Percentiles rank a stretch among this genome's conserved stretches.
Evolutionary conservation across 352 stramenopile species (phyloP).

Genomic region (Globisporangium irregulare): DNA sequence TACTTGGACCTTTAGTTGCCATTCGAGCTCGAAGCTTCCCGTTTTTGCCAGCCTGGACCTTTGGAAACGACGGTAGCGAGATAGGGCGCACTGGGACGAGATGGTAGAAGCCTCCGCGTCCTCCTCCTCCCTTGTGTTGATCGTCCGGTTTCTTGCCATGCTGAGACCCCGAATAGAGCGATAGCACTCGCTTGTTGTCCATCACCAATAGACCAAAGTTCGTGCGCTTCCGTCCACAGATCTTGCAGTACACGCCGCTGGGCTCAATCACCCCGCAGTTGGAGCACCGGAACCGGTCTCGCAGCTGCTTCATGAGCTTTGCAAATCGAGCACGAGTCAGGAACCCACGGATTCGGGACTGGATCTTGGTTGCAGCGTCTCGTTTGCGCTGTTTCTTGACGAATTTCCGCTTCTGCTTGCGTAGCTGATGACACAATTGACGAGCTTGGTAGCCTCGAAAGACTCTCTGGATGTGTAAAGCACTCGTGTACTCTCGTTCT

Average conservation of each 20-base stretch:
- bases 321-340: conserved; percentile 21
- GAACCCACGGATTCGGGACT: conserved; percentile 25
- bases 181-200: not conserved
- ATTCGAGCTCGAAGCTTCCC: not conserved
- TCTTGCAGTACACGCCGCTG: conserved; percentile 60
- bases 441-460: conserved; percentile 6
- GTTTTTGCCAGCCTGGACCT: conserved; percentile 1
- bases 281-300: conserved; percentile 46
- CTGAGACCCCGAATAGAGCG: not conserved
- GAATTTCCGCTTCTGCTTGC: not conserved
- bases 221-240: conserved; percentile 46
- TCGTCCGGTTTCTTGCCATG: not conserved
- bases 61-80: not conserved
- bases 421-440: not conserved
- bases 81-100: not conserved
- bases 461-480: conserved; percentile 18
- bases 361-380: conserved; percentile 25
- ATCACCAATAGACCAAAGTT: conserved; percentile 22
- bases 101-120: not conserved
- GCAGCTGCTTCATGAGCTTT: conserved; percentile 26
- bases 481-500: not conserved
- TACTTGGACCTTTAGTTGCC: not conserved
- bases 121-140: not conserved
- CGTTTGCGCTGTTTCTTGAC: not conserved
- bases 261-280: conserved; percentile 65